Conservation (phyloP, 1,284 basidiomycete genomes). For the Trichosporon inkin region DNA sequence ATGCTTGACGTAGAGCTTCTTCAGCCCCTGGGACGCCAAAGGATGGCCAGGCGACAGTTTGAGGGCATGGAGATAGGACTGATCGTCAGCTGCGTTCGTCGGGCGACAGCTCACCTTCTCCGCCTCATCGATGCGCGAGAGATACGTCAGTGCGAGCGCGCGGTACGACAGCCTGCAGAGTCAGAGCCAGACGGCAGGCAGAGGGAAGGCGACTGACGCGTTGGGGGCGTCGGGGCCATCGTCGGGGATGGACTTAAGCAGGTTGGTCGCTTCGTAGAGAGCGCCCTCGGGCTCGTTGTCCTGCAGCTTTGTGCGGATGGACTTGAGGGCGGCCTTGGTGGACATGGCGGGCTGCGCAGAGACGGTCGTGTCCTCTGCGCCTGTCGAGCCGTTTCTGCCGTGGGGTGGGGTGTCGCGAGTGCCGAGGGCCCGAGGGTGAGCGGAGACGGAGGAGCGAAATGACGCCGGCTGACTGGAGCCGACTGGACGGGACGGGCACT, state of each 20-base stretch:
- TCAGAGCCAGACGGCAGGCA: constrained; percentile 9
- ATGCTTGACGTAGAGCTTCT: constrained; percentile 66
- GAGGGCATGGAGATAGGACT: constrained; percentile 74
- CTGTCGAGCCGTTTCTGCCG: neutral
- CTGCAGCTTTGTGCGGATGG: constrained; percentile 68
- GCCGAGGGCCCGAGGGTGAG: no score
- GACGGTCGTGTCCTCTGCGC: neutral
- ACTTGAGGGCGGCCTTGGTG: constrained; percentile 59
- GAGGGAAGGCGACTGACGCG: constrained; percentile 57
- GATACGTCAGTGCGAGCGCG: constrained; percentile 68
- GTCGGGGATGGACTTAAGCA: constrained; percentile 60
- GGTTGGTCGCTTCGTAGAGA: constrained; percentile 37
- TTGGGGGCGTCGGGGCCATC: constrained; percentile 57
- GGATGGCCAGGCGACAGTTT: constrained; percentile 61
- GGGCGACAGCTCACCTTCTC: constrained; percentile 64
- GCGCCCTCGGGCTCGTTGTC: constrained; percentile 69
- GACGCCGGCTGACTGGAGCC: no score
- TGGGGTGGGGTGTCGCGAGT: no score
- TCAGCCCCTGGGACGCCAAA: constrained; percentile 67
- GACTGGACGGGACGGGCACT: no score
- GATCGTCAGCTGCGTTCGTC: constrained; percentile 1
- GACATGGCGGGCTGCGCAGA: constrained; percentile 11
- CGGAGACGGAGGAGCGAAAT: no score
- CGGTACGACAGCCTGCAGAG: constrained; percentile 69
- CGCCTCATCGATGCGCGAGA: constrained; percentile 65